Percentiles rank a stretch among this genome's conserved stretches.
Conservation (phyloP, 2,329 filamentous ascomycete genomes). For the Verticillium zaregamsianum region DNA sequence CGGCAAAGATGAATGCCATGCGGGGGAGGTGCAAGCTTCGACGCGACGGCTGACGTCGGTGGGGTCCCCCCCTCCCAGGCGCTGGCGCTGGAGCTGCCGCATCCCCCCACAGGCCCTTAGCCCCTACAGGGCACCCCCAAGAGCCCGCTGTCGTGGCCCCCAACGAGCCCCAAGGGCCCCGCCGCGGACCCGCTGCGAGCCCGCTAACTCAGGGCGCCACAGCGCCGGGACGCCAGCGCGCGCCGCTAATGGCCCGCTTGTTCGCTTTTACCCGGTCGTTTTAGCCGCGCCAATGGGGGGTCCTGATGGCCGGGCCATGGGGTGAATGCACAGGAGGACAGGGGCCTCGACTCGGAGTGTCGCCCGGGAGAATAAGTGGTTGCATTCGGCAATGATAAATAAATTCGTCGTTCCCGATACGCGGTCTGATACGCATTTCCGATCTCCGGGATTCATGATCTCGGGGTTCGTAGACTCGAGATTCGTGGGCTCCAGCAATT, state of each 20-base stretch:
- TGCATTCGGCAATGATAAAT: too few relatives aligned
- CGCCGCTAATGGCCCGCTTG: not conserved
- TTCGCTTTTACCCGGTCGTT: not conserved
- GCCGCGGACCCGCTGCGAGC: not conserved
- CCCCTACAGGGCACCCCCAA: not conserved
- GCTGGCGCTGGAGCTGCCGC: not conserved
- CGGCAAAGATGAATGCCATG: not conserved
- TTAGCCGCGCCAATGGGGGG: conserved; percentile 1
- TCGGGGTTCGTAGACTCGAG: too few relatives aligned
- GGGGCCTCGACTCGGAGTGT: not conserved
- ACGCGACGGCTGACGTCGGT: not conserved
- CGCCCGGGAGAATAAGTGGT: not conserved
- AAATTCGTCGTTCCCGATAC: too few relatives aligned
- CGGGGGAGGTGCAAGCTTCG: not conserved
- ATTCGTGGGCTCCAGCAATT: too few relatives aligned
- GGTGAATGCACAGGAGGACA: not conserved
- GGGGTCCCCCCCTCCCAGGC: not conserved
- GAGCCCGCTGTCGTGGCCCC: not conserved
- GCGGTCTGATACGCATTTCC: too few relatives aligned
- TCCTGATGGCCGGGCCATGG: not conserved
- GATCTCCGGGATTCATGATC: too few relatives aligned
- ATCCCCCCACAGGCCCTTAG: not conserved
- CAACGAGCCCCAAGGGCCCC: not conserved
- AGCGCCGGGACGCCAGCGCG: not conserved
- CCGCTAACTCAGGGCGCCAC: not conserved